Conservation (phyloP, 257 asterid species). For the Salvia splendens region DNA sequence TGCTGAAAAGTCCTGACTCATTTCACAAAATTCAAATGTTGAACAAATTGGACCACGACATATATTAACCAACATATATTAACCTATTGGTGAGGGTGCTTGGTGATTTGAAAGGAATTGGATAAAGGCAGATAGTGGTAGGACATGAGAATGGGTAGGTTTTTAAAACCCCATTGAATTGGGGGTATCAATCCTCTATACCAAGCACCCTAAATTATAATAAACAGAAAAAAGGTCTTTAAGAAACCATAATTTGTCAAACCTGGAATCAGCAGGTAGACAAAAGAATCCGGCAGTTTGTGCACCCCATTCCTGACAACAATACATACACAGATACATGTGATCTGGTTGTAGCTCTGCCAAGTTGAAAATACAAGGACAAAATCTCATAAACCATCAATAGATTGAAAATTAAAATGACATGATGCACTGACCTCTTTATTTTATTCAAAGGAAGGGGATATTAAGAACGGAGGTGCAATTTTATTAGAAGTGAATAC, state of each 20-base stretch:
- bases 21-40: constrained; percentile 21
- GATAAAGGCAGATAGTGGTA: background rate
- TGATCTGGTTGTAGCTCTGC: constrained; percentile 27
- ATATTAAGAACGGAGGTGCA: background rate
- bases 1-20: constrained; percentile 83
- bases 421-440: constrained; percentile 8
- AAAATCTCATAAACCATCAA: constrained; percentile 16
- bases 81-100: background rate
- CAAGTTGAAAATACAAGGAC: constrained; percentile 25
- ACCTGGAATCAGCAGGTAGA: constrained; percentile 97
- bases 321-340: constrained; percentile 31
- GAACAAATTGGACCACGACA: constrained; percentile 28
- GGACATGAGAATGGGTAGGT: background rate
- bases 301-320: constrained; percentile 79
- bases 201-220: background rate
- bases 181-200: background rate
- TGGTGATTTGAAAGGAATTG: background rate
- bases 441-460: background rate
- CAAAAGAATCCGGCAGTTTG: constrained; percentile 72
- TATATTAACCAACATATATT: constrained; percentile 15
- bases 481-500: background rate
- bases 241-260: constrained; percentile 11
- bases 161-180: background rate
- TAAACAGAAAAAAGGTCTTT: constrained; percentile 18
- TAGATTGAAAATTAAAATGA: constrained; percentile 5